Base-by-base conservation (phyloP, 2,329 filamentous ascomycete species). In the Epichloe gansuensis region DNA sequence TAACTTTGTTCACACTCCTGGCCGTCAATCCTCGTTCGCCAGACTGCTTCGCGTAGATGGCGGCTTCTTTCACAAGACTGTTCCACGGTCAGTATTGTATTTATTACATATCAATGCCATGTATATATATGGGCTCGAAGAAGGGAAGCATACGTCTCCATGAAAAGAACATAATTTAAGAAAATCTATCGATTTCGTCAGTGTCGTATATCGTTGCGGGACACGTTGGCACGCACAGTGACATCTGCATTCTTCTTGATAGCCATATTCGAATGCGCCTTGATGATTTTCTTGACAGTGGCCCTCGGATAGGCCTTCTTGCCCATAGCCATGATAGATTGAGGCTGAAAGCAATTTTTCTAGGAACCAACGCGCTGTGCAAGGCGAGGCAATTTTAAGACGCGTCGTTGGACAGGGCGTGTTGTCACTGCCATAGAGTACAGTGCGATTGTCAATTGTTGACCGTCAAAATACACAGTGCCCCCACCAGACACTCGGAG, bases 221-320 rank as follows among this genome's bases (percentile, higher is more conserved):
- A 60, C 54, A 51, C 45, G 55, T 31, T 25, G 53, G 34, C 38
- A 55, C 70, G 55, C 70, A 94, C 88, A 71, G 91, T 75, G 54
- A 94, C 82, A 69, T 95, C 91, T 34, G 83, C 86, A 68, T 93
- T 91, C 69, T 89, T 93, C 73, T 84, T 88, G 57, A 95, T 69
- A 58, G 79, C 85, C 64, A 84, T 82, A 57, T 87, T 85, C 8
- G 88, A 86, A 67, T 95, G 89, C 17, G 88, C 89, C 70, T 95
- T 95, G 62, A 94, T 77, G 55, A 94, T 91, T 68, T 90, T 91
- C 69, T 90, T 93, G 61, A 95, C 76, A 0, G 88, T 93, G 17
- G 81, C 83, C 57, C 90, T 83, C 11, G 90, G 90, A 63, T 95
- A 95, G 13, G 88, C 75, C 60, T 89, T 91, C 63, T 85, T 83